phyloP scores from a whole-genome alignment of 331 rosid species.

The Malus hybrid region DNA sequence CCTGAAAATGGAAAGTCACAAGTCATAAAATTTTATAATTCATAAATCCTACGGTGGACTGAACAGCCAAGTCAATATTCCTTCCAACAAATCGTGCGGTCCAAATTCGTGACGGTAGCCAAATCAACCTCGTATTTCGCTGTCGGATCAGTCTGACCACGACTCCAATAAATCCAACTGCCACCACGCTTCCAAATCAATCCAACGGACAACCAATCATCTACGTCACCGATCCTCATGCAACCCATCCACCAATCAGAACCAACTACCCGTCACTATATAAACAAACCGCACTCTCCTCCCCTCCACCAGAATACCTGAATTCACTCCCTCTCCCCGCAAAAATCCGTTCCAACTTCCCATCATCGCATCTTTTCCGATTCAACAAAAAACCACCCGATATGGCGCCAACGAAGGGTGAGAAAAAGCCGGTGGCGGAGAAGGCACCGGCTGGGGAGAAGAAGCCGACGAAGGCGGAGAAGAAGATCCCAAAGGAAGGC shows the following conservation, averaged over 20 bases:
- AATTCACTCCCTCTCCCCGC: not conserved
- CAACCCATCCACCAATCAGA: slow-evolving; percentile 10
- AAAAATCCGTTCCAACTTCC: not conserved
- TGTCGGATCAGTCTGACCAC: not conserved
- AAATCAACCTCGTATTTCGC: not conserved
- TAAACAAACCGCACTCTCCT: not conserved
- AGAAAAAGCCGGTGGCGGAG: slow-evolving; percentile 58
- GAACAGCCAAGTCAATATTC: not conserved
- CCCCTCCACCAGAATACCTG: fast-evolving
- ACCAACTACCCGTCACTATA: slow-evolving; percentile 12
- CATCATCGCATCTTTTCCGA: not conserved
- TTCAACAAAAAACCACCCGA: not conserved
- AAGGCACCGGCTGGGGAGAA: slow-evolving; percentile 55
- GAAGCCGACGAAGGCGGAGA: slow-evolving; percentile 51
- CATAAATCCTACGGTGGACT: not conserved
- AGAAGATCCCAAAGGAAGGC: slow-evolving; percentile 56
- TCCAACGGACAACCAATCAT: not conserved
- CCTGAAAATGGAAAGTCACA: too few species aligned
- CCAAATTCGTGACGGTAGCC: not conserved
- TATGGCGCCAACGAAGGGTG: slow-evolving; percentile 65
- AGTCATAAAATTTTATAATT: not conserved
- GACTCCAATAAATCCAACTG: slow-evolving; percentile 7
- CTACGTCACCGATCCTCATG: slow-evolving; percentile 37
- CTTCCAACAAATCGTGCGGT: not conserved
- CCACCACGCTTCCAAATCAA: not conserved